Conservation (phyloP, 805 yeast genomes). For the Metschnikowia orientalis region DNA sequence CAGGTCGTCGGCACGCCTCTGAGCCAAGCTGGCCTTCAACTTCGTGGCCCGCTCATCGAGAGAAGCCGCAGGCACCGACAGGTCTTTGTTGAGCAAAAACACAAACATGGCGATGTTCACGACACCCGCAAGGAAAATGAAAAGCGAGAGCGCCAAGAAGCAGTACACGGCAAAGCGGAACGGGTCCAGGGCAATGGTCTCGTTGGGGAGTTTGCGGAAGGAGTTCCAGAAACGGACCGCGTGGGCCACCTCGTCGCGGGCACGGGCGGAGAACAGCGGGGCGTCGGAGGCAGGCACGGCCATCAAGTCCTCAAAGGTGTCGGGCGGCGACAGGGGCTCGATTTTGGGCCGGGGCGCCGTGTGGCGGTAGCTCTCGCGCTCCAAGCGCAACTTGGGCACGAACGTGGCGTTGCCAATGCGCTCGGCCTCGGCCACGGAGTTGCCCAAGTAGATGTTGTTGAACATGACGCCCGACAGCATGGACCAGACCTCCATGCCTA, state of each 20-base stretch:
- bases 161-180: constrained; percentile 48
- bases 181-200: constrained; percentile 43
- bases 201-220: constrained; percentile 42
- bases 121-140: constrained; percentile 42
- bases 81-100: constrained; percentile 5
- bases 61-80: too few species aligned
- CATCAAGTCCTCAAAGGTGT: constrained; percentile 33
- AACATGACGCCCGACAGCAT: constrained; percentile 72
- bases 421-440: constrained; percentile 82
- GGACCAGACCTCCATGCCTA: constrained; percentile 89
- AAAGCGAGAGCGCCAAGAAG: constrained; percentile 34
- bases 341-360: constrained; percentile 39
- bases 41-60: too few species aligned
- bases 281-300: constrained; percentile 12
- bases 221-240: constrained; percentile 34
- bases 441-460: constrained; percentile 83
- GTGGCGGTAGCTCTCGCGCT: constrained; percentile 39
- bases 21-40: too few species aligned
- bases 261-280: constrained; percentile 1
- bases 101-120: constrained; percentile 35
- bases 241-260: constrained; percentile 17
- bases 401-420: constrained; percentile 73
- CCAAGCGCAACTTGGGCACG: constrained; percentile 48
- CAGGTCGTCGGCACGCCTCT: too few species aligned
- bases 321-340: constrained; percentile 44